These are phyloP conservation scores for Avena eriantha DNA, from an alignment of 176 grass and related monocot species.

Conservation along the genomic window DNA sequence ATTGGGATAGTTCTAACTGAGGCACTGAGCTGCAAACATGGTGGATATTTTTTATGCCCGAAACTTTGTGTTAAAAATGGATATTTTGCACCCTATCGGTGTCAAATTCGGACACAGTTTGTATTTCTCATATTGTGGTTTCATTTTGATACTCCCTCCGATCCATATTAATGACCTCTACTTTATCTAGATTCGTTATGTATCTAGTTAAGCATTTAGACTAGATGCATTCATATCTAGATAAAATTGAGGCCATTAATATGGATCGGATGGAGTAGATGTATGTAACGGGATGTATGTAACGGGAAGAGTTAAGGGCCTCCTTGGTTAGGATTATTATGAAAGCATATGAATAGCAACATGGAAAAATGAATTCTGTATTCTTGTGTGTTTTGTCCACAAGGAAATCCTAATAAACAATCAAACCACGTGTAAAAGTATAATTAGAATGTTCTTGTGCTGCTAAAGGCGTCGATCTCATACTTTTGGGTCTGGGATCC, in stretches of 20 bases:
- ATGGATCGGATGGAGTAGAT: too few relatives aligned
- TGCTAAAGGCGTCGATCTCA: too few relatives aligned
- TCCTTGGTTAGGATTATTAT: background rate
- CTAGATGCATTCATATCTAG: too few relatives aligned
- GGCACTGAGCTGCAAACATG: background rate
- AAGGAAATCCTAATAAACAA: background rate
- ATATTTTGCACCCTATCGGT: background rate
- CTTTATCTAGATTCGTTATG: too few relatives aligned
- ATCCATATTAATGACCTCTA: too few relatives aligned
- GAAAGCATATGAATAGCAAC: background rate
- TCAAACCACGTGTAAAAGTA: background rate
- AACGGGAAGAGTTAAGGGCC: constrained; percentile 4
- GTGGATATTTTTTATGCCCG: background rate
- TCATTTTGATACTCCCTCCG: constrained; percentile 9
- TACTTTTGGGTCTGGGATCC: too few relatives aligned
- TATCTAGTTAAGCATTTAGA: too few relatives aligned
- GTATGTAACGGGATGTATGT: too few relatives aligned
- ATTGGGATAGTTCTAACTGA: background rate
- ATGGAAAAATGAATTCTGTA: background rate
- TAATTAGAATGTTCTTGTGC: too few relatives aligned
- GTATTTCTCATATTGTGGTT: background rate
- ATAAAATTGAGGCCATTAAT: too few relatives aligned
- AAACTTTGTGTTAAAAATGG: background rate
- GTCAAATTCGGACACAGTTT: background rate
- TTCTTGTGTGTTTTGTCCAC: background rate